phyloP scores from a whole-genome alignment of 2,329 filamentous ascomycete species.

The Penicillium sp. region DNA sequence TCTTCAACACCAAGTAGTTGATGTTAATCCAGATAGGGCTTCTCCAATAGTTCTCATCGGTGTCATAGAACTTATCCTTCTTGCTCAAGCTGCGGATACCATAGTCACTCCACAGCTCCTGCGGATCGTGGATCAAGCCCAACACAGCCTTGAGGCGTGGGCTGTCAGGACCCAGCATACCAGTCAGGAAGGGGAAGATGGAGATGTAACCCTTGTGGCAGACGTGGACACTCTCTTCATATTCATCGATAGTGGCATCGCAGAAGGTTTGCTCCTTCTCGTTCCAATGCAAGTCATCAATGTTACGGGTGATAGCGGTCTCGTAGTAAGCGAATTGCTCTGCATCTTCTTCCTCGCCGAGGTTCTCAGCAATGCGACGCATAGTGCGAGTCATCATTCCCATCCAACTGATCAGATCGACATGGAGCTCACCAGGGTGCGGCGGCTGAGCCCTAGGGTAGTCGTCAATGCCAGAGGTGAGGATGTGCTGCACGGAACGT shows the following conservation, averaged over 20 bases:
- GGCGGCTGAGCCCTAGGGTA: slow-evolving; percentile 92
- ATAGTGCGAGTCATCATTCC: slow-evolving; percentile 93
- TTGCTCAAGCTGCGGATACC: slow-evolving; percentile 89
- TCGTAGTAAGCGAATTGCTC: slow-evolving; percentile 68
- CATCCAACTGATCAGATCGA: slow-evolving; percentile 94
- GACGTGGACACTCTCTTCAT: slow-evolving; percentile 82
- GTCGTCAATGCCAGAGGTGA: slow-evolving; percentile 93
- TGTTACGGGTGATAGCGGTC: slow-evolving; percentile 75
- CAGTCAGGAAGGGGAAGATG: slow-evolving; percentile 86
- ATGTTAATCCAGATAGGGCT: slow-evolving; percentile 95
- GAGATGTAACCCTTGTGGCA: slow-evolving; percentile 98
- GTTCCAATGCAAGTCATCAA: slow-evolving; percentile 92
- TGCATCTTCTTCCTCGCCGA: slow-evolving; percentile 75
- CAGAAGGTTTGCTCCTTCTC: slow-evolving; percentile 79
- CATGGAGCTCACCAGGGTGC: slow-evolving; percentile 91
- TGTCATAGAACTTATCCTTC: slow-evolving; percentile 78
- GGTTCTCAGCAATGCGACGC: slow-evolving; percentile 69
- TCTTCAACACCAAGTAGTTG: slow-evolving; percentile 81
- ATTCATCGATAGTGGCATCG: slow-evolving; percentile 92
- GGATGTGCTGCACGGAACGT: slow-evolving; percentile 77
- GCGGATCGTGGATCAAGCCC: slow-evolving; percentile 73
- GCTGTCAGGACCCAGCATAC: slow-evolving; percentile 71
- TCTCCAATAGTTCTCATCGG: slow-evolving; percentile 95
- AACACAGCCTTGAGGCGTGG: slow-evolving; percentile 71
- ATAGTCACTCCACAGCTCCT: slow-evolving; percentile 84